phyloP scores from a whole-genome alignment of 140 eudicot genomes.

The Stevia rebaudiana region DNA sequence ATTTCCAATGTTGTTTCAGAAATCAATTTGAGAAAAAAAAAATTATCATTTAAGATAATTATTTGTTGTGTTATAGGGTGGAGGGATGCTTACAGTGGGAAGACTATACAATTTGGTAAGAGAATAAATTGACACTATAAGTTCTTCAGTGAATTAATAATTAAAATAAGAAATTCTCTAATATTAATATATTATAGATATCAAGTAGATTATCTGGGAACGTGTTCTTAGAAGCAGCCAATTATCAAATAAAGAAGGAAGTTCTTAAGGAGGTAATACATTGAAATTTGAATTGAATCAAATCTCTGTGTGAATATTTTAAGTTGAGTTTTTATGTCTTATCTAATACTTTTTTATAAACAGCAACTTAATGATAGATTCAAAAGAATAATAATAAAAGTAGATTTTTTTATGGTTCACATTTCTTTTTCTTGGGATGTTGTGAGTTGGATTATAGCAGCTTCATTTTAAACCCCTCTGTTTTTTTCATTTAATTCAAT shows the following conservation, averaged over 20 bases:
- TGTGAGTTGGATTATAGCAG: background rate
- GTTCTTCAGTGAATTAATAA: constrained; percentile 12
- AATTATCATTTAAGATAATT: background rate
- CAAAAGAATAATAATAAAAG: background rate
- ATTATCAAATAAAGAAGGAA: constrained; percentile 70
- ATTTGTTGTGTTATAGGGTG: constrained; percentile 51
- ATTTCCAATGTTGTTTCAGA: background rate
- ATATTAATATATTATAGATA: no score
- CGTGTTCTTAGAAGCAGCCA: constrained; percentile 72
- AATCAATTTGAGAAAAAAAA: background rate
- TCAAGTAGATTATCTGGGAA: constrained; percentile 66
- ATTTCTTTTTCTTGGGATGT: background rate
- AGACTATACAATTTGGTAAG: constrained; percentile 68
- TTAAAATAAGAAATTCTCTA: no score
- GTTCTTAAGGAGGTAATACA: constrained; percentile 60
- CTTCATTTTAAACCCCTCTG: background rate
- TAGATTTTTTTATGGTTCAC: background rate
- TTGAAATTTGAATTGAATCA: no score
- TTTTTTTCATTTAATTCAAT: background rate
- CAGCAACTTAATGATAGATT: background rate
- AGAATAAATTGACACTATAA: background rate
- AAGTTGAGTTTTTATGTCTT: background rate
- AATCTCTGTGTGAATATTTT: background rate
- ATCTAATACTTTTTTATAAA: background rate
- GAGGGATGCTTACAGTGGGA: constrained; percentile 72